Evolutionary conservation across 768 basidiomycete genomes (phyloP).

Genomic region (Boletus patriciae): DNA sequence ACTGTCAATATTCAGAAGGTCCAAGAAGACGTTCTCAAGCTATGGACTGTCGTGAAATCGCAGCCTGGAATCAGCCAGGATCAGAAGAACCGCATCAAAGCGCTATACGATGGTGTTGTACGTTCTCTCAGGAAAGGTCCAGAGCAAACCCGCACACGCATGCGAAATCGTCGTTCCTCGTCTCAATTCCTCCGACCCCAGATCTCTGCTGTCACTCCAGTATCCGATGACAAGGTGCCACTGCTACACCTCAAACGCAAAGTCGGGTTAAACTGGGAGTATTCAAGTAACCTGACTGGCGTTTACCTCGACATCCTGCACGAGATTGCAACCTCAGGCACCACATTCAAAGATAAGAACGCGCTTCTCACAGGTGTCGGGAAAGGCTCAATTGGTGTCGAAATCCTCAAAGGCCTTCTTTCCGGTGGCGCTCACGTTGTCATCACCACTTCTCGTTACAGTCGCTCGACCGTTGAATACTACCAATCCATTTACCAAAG

Average conservation of each 20-base stretch:
- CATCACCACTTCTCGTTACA: conserved; percentile 97
- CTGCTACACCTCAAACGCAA: conserved; percentile 96
- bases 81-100: conserved; percentile 94
- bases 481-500: conserved; percentile 98
- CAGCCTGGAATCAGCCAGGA: conserved; percentile 97
- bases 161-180: conserved; percentile 82
- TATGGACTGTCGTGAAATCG: conserved; percentile 96
- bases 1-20: conserved; percentile 95
- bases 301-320: conserved; percentile 96
- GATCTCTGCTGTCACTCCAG: conserved; percentile 64
- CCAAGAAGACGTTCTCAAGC: conserved; percentile 92
- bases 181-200: conserved; percentile 97
- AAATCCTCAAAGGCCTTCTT: conserved; percentile 94
- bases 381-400: conserved; percentile 96
- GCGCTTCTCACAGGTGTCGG: conserved; percentile 97
- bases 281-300: conserved; percentile 93
- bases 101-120: conserved; percentile 94
- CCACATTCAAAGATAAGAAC: conserved; percentile 99
- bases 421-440: conserved; percentile 96
- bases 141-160: conserved; percentile 55
- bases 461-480: conserved; percentile 92
- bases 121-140: conserved; percentile 83
- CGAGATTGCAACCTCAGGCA: conserved; percentile 98
- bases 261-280: conserved; percentile 93
- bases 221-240: conserved; percentile 87